Percentiles rank a stretch among this genome's conserved stretches.
Conservation (phyloP, 2,329 filamentous ascomycete genomes). For the Colletotrichum orbiculare region DNA sequence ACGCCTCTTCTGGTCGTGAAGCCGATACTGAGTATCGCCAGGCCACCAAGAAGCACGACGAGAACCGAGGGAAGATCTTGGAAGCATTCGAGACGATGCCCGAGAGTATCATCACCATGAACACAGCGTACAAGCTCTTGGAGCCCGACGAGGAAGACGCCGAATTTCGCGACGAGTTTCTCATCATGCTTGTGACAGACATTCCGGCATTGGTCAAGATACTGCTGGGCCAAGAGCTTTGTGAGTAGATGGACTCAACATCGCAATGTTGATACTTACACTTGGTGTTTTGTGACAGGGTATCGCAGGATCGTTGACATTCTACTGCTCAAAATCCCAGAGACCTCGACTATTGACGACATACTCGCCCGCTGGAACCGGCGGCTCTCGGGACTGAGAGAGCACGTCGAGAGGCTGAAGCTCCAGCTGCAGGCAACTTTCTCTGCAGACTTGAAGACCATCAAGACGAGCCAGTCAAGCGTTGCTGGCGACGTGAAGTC, state of each 20-base stretch:
- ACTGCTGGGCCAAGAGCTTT: not conserved
- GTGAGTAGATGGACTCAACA: not conserved
- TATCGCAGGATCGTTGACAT: not conserved
- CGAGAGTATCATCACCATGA: slow-evolving; percentile 5
- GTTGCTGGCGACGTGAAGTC: no score
- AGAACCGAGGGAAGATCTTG: not conserved
- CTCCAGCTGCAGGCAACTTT: not conserved
- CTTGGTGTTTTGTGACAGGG: not conserved
- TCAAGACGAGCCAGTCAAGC: not conserved
- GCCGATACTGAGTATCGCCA: not conserved
- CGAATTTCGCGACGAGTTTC: not conserved
- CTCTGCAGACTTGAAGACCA: not conserved
- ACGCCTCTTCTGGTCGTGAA: no score
- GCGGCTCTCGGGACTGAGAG: not conserved
- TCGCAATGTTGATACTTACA: no score
- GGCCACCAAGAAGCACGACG: not conserved
- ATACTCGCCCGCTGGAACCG: slow-evolving; percentile 3
- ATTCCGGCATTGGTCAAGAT: not conserved
- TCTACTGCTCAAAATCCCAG: not conserved
- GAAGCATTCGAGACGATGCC: not conserved
- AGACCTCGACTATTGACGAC: not conserved
- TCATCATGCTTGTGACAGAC: not conserved
- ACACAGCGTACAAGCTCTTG: not conserved
- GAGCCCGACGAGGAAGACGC: not conserved
- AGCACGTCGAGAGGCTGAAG: slow-evolving; percentile 3